Conservation (phyloP, 1,284 basidiomycete species). For the Ustilago shanxiensis region DNA sequence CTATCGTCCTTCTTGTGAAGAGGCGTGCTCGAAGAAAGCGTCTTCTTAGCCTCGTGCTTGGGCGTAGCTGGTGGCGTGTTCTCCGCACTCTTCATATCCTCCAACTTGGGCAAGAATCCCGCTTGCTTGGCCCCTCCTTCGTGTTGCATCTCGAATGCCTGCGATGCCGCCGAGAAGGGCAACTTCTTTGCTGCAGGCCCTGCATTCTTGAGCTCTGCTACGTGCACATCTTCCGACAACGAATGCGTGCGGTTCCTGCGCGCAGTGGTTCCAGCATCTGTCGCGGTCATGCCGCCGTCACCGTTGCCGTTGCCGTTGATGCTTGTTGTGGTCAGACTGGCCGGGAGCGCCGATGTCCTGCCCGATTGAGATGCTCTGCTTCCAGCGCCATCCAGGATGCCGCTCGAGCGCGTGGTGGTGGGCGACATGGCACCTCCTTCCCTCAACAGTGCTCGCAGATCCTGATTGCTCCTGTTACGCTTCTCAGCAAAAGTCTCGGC, state of each 20-base stretch:
- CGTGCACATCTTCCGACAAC: constrained; percentile 52
- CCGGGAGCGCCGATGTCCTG: constrained; percentile 35
- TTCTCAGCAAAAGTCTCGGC: constrained; percentile 64
- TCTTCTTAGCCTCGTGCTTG: constrained; percentile 25
- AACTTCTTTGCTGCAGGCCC: constrained; percentile 48
- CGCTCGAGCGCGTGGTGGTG: constrained; percentile 23
- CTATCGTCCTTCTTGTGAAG: constrained; percentile 2
- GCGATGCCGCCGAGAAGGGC: constrained; percentile 49
- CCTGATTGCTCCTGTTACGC: constrained; percentile 58
- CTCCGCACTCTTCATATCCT: constrained; percentile 56
- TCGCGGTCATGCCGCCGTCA: constrained; percentile 4
- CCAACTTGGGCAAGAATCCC: constrained; percentile 34
- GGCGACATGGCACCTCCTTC: constrained; percentile 58
- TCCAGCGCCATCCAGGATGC: constrained; percentile 28
- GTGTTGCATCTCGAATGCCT: constrained; percentile 52
- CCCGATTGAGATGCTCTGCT: constrained; percentile 21
- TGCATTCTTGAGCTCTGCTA: constrained; percentile 45
- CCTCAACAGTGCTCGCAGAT: constrained; percentile 57
- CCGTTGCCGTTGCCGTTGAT: constrained; percentile 29
- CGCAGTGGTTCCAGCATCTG: constrained; percentile 14
- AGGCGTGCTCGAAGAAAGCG: constrained; percentile 4
- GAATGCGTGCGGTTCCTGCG: constrained; percentile 53
- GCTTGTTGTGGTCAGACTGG: constrained; percentile 29
- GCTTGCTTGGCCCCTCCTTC: constrained; percentile 35
- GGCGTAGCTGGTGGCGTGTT: constrained; percentile 51